Conservation (phyloP, 176 grass and related monocot genomes). For the Melocanna baccifera region DNA sequence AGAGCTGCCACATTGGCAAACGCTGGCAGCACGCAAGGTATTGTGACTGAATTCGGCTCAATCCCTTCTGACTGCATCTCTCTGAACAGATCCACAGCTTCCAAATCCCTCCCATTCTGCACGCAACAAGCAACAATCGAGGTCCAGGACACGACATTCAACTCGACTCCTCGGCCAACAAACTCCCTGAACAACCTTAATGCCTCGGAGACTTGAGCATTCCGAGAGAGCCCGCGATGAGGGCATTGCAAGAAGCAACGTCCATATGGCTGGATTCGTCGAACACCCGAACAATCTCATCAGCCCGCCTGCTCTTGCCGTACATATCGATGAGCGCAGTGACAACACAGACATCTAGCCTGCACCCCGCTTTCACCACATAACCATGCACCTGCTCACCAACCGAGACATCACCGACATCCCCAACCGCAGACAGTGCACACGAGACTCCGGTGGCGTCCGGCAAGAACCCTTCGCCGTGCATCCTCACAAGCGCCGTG, state of each 20-base stretch:
- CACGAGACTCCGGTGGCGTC: slow-evolving; percentile 45
- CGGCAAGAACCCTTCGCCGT: slow-evolving; percentile 42
- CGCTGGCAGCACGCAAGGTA: slow-evolving; percentile 69
- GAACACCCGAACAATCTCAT: slow-evolving; percentile 53
- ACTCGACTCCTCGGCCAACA: slow-evolving; percentile 21
- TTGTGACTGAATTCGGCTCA: slow-evolving; percentile 61
- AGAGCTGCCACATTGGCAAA: slow-evolving; percentile 71
- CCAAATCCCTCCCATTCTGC: slow-evolving; percentile 63
- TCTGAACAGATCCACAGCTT: slow-evolving; percentile 63
- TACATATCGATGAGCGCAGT: slow-evolving; percentile 62
- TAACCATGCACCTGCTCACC: slow-evolving; percentile 58
- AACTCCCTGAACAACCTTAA: slow-evolving; percentile 50
- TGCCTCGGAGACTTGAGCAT: slow-evolving; percentile 41
- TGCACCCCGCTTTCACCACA: slow-evolving; percentile 40
- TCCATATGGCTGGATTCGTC: slow-evolving; percentile 34
- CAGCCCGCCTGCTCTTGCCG: slow-evolving; percentile 38
- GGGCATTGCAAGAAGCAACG: slow-evolving; percentile 61
- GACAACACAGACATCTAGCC: slow-evolving; percentile 33
- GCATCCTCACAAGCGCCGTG: slow-evolving; percentile 39
- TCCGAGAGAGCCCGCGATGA: slow-evolving; percentile 56
- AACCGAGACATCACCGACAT: slow-evolving; percentile 5
- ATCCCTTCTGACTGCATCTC: slow-evolving; percentile 65
- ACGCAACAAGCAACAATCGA: slow-evolving; percentile 66
- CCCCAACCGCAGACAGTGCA: slow-evolving; percentile 45
- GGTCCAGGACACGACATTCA: slow-evolving; percentile 81